These are phyloP conservation scores for Phyllosticta ampelicida DNA, from an alignment of 2,329 filamentous ascomycete species.

Conservation along the genomic window DNA sequence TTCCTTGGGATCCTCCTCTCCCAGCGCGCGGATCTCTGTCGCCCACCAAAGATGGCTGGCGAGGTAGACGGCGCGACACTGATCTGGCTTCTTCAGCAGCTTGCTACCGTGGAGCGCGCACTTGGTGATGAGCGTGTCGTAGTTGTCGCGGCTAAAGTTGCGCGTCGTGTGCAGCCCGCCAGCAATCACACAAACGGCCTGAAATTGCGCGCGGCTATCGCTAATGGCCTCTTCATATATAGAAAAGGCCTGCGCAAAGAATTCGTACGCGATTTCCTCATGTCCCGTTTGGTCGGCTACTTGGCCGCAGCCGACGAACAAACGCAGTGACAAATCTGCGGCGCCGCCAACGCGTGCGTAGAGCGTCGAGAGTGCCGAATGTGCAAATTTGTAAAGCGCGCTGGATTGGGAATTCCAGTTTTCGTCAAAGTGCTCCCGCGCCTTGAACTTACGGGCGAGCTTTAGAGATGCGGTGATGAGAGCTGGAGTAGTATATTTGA, in stretches of 20 bases:
- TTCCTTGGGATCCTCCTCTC: conserved; percentile 70
- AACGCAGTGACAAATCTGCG: conserved; percentile 75
- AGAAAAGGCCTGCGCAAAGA: conserved; percentile 95
- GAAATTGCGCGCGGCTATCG: conserved; percentile 93
- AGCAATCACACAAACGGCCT: conserved; percentile 90
- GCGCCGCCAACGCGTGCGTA: conserved; percentile 80
- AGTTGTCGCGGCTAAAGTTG: conserved; percentile 92
- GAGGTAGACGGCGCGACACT: conserved; percentile 91
- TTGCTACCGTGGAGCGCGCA: conserved; percentile 95
- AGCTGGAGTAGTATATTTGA: conserved; percentile 89
- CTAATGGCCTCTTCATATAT: conserved; percentile 95
- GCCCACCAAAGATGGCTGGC: conserved; percentile 98
- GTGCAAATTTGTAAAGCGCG: conserved; percentile 89
- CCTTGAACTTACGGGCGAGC: conserved; percentile 78
- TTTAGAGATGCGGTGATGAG: conserved; percentile 84
- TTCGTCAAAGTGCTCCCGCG: conserved; percentile 75
- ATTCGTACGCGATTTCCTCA: conserved; percentile 95
- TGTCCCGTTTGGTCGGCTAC: conserved; percentile 84
- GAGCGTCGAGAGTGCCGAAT: conserved; percentile 73
- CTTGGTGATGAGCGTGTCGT: conserved; percentile 97
- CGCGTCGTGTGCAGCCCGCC: conserved; percentile 79
- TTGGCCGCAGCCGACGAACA: conserved; percentile 88
- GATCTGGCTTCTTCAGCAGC: conserved; percentile 91
- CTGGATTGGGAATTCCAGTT: conserved; percentile 65
- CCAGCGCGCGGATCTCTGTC: conserved; percentile 64